phyloP scores from a whole-genome alignment of 2,329 filamentous ascomycete species.

The Fusarium veterinarium region DNA sequence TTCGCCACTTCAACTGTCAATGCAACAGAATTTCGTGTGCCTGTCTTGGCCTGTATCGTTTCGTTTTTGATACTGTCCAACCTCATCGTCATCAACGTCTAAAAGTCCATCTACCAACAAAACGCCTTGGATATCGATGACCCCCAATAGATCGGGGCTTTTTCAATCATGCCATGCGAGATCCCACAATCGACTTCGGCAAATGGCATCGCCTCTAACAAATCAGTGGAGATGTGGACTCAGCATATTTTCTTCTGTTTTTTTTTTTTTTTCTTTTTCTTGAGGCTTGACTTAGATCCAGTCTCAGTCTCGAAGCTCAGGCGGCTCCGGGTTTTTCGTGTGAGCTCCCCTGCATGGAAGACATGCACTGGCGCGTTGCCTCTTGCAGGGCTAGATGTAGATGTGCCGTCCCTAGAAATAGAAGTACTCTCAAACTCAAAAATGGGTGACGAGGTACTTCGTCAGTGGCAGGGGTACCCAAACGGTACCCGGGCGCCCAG shows the following conservation, averaged over 20 bases:
- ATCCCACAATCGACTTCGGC: not conserved
- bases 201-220: conserved; percentile 9
- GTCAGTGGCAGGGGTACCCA: not conserved
- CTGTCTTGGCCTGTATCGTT: not conserved
- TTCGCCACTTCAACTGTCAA: conserved; percentile 27
- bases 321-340: conserved; percentile 27
- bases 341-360: conserved; percentile 39
- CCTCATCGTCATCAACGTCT: not conserved
- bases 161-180: conserved; percentile 3
- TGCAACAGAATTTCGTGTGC: not conserved
- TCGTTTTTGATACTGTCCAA: not conserved
- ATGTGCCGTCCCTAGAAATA: conserved; percentile 15
- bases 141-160: not conserved
- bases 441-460: conserved; percentile 2
- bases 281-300: not conserved
- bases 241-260: not conserved
- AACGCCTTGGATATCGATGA: not conserved
- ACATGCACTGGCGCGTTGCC: conserved; percentile 25
- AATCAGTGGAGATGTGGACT: conserved; percentile 19
- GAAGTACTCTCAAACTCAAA: not conserved
- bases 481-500: conserved; percentile 12
- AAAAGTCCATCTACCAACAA: not conserved
- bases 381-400: conserved; percentile 25
- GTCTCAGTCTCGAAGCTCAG: conserved; percentile 15
- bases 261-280: not conserved